These are phyloP conservation scores for Gigaspora rosea DNA, from an alignment of 192 early-diverging fungal genomes.

Conservation along the genomic window DNA sequence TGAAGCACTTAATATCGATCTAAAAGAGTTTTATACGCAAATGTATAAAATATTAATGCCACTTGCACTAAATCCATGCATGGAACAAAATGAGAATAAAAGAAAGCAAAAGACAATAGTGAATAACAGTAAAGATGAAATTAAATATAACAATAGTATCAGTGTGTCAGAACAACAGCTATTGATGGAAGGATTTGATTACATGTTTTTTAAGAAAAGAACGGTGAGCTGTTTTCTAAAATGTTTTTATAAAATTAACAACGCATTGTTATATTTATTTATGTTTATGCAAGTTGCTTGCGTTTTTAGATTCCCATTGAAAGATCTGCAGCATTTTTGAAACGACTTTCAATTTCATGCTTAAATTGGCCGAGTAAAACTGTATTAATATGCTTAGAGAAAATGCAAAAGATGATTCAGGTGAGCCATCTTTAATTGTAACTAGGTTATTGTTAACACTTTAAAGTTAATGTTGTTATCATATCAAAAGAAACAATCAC, in stretches of 20 bases:
- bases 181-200: constrained; percentile 79
- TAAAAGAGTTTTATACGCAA: constrained; percentile 87
- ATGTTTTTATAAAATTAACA: not conserved
- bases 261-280: not conserved
- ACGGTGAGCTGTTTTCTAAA: constrained; percentile 49
- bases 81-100: constrained; percentile 52
- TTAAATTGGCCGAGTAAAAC: constrained; percentile 78
- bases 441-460: too few relatives aligned
- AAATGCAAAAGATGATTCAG: constrained; percentile 63
- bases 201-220: constrained; percentile 79
- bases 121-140: constrained; percentile 34
- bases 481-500: constrained; percentile 55
- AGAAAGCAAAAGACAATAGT: constrained; percentile 40
- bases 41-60: constrained; percentile 80
- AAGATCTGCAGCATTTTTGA: constrained; percentile 86
- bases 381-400: constrained; percentile 66
- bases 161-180: constrained; percentile 72
- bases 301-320: constrained; percentile 71
- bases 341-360: constrained; percentile 72
- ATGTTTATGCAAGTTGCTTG: too few relatives aligned
- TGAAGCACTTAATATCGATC: constrained; percentile 88
- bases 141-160: constrained; percentile 27
- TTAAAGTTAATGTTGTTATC: too few relatives aligned
- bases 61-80: constrained; percentile 63
- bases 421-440: constrained; percentile 43